Evolutionary conservation across 805 yeast genomes (phyloP), one percentile per base, ranked within the genome.

Genomic region (Yarrowia bubula): DNA sequence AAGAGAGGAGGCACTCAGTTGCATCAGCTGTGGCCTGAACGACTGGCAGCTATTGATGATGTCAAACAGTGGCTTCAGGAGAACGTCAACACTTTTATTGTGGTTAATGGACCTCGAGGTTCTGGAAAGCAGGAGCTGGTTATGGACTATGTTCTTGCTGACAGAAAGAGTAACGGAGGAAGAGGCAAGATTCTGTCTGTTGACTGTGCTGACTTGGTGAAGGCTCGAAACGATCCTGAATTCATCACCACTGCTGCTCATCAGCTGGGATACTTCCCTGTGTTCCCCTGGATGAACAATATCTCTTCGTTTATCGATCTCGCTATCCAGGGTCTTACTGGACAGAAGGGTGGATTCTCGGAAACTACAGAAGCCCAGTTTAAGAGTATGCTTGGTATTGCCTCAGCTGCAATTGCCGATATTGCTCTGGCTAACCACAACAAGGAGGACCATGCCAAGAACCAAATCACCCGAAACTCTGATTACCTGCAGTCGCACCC

Each of bases 61-160:
- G 72, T 95, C 65, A 83, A 81, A 69, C 78, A 89, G 69, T 89
- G 96, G 95, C 78, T 95, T 6, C 86, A 85, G 66, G 99, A 95
- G 74, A 92, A 92, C 68, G 86, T 86, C n/a, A 87, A 89, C 73
- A 90, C 98, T 1, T 95, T 92, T 73, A 92, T 93, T 31, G 85
- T 95, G 3, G 86, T 95, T 2, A 84, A 87, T 68, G 99, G 99
- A 11, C 98, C 99, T 5, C 83, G 90, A 69, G 99, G 99, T 5
- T 86, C 96, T n/a, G 99, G 98, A 22, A 93, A 95, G 71, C 83
- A 86, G 67, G 93, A 86, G 67, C 77, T 91, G 67, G 92, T 93
- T 4, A 76, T 87, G 72, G 85, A 85, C 48, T 85, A 87, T 71
- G 86, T 88, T 1, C 78, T 90, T 50, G 38, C 58, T 13, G 84